A percentile compares a stretch with the other conserved stretches of the same genome.
These are phyloP conservation scores for Typha latifolia DNA, from an alignment of 176 grass and related monocot genomes.

Conservation along the genomic window DNA sequence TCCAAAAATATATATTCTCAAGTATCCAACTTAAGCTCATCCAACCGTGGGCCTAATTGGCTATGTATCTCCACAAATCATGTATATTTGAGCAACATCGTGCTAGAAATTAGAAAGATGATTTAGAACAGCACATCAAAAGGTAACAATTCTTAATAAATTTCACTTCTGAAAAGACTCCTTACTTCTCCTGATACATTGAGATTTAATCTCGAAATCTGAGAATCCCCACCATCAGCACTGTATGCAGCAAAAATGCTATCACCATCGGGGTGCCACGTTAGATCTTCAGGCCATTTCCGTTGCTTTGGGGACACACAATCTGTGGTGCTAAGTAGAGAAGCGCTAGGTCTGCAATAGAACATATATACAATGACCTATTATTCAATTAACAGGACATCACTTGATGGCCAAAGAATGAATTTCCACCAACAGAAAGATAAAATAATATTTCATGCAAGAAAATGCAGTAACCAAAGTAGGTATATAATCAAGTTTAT, in stretches of 20 bases:
- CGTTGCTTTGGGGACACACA: constrained; percentile 84
- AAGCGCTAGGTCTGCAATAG: constrained; percentile 41
- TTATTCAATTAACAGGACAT: not conserved
- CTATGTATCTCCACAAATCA: too few relatives aligned
- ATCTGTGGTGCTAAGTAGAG: constrained; percentile 68
- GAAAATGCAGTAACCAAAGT: not conserved
- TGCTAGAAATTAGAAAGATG: not conserved
- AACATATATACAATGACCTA: constrained; percentile 8
- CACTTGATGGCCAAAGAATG: not conserved
- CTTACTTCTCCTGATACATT: constrained; percentile 81
- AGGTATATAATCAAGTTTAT: not conserved
- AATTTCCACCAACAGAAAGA: not conserved
- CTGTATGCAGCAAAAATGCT: constrained; percentile 80
- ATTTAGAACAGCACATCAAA: constrained; percentile 4
- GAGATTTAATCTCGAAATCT: constrained; percentile 85
- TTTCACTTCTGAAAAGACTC: constrained; percentile 19
- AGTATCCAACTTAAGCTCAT: too few relatives aligned
- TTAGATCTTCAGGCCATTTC: constrained; percentile 88
- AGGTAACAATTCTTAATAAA: constrained; percentile 8
- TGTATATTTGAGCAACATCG: not conserved
- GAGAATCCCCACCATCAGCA: constrained; percentile 70
- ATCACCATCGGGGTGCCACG: constrained; percentile 87
- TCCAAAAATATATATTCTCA: too few relatives aligned
- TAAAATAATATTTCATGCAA: too few relatives aligned
- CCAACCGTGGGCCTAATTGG: too few relatives aligned